These are phyloP conservation scores for Crithidia mellificae DNA, from an alignment of 208 protist genomes.

Conservation along the genomic window DNA sequence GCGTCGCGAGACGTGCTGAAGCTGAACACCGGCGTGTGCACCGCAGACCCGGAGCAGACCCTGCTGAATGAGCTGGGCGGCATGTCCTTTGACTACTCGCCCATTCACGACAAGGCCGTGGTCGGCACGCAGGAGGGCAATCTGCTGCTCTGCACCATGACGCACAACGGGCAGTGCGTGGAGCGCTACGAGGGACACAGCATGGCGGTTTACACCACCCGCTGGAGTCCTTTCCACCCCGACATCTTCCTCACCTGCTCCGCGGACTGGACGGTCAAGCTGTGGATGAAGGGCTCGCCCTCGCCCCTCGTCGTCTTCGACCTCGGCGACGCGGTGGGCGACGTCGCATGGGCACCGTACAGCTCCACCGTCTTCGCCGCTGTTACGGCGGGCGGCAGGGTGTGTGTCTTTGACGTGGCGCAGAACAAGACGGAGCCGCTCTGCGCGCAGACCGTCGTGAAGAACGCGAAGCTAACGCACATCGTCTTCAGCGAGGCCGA, in stretches of 20 bases:
- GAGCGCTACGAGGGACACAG: constrained; percentile 93
- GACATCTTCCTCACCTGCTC: constrained; percentile 95
- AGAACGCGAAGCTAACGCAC: constrained; percentile 97
- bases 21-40: constrained; percentile 71
- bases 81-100: constrained; percentile 97
- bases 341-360: constrained; percentile 97
- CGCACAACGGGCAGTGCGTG: constrained; percentile 95
- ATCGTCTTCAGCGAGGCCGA: constrained; percentile 93
- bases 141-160: constrained; percentile 95
- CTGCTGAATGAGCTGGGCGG: constrained; percentile 91
- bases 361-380: constrained; percentile 96
- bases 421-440: constrained; percentile 96
- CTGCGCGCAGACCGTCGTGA: constrained; percentile 95
- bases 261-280: constrained; percentile 97
- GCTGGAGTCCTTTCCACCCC: constrained; percentile 96
- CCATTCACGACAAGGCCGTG: constrained; percentile 84
- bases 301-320: constrained; percentile 95
- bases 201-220: constrained; percentile 94
- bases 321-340: constrained; percentile 94
- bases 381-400: constrained; percentile 95
- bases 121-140: constrained; percentile 97
- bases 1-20: constrained; percentile 92
- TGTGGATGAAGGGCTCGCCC: constrained; percentile 92
- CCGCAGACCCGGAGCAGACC: constrained; percentile 83
- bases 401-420: constrained; percentile 91